Percentiles rank a stretch among this genome's conserved stretches.
Conservation (phyloP, 495 filamentous ascomycete genomes). For the Trypethelium eluteriae region DNA sequence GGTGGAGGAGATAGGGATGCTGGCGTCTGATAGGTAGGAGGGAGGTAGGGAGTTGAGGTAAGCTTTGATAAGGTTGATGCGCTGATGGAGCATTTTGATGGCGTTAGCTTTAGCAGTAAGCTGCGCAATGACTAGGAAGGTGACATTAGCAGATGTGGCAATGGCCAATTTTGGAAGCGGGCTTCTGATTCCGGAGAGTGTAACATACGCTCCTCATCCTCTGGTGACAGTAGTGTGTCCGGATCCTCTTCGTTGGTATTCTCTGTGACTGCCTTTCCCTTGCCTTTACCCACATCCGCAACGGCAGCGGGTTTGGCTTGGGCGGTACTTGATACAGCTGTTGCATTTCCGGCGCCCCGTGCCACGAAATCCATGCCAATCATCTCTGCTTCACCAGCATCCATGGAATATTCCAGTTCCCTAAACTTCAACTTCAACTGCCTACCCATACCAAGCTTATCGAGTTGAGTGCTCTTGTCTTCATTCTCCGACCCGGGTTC, state of each 20-base stretch:
- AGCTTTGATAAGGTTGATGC: slow-evolving; percentile 70
- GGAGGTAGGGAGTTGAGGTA: slow-evolving; percentile 71
- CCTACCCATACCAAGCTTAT: slow-evolving; percentile 65
- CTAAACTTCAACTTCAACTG: slow-evolving; percentile 63
- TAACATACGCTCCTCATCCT: slow-evolving; percentile 66
- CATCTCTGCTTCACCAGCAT: slow-evolving; percentile 96
- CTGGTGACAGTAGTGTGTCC: slow-evolving; percentile 55
- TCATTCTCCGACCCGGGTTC: slow-evolving; percentile 51
- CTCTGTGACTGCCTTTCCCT: slow-evolving; percentile 38
- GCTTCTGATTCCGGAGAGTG: neutral
- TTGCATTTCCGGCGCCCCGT: slow-evolving; percentile 69
- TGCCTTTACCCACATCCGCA: slow-evolving; percentile 29
- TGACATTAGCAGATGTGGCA: slow-evolving; percentile 17
- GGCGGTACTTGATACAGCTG: slow-evolving; percentile 43
- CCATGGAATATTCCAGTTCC: slow-evolving; percentile 75
- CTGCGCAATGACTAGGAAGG: slow-evolving; percentile 49
- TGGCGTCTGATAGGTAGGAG: slow-evolving; percentile 45
- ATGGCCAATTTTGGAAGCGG: neutral
- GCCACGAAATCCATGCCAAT: slow-evolving; percentile 90
- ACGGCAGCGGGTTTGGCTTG: slow-evolving; percentile 18
- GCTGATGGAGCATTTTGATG: slow-evolving; percentile 78
- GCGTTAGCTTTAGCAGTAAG: slow-evolving; percentile 87
- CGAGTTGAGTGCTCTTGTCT: slow-evolving; percentile 39
- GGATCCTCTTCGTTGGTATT: slow-evolving; percentile 28
- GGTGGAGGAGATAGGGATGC: slow-evolving; percentile 29